These are phyloP conservation scores for Amanita rimosa DNA, from an alignment of 768 basidiomycete species.

Conservation along the genomic window DNA sequence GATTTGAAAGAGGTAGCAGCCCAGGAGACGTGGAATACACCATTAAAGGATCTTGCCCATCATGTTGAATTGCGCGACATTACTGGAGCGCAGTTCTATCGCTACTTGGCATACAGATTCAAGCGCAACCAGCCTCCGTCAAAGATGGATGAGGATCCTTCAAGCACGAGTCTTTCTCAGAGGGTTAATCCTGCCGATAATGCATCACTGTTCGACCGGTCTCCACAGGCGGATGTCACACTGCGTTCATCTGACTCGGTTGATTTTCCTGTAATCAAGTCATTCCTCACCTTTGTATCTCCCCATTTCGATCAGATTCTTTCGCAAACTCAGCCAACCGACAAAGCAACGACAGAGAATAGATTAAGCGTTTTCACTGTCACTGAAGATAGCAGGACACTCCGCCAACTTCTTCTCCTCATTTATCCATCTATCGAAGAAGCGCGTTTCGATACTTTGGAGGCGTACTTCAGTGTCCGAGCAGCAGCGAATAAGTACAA, in stretches of 20 bases:
- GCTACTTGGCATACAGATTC: not conserved
- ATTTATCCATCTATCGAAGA: conserved; percentile 1
- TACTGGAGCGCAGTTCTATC: not conserved
- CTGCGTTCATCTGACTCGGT: conserved; percentile 17
- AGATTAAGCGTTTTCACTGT: conserved; percentile 6
- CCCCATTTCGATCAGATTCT: conserved; percentile 21
- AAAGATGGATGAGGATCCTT: not conserved
- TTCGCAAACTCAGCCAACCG: conserved; percentile 10
- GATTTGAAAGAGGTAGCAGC: not conserved
- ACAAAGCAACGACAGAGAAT: conserved; percentile 1
- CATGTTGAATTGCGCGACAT: not conserved
- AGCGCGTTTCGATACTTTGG: not conserved
- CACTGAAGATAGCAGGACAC: conserved; percentile 7
- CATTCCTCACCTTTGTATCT: conserved; percentile 18
- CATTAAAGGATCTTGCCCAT: not conserved
- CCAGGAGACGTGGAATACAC: not conserved
- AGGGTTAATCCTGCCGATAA: conserved; percentile 9
- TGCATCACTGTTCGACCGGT: not conserved
- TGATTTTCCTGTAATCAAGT: conserved; percentile 18
- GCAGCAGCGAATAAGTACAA: conserved; percentile 1
- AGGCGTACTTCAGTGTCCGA: not conserved
- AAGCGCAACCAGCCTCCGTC: not conserved
- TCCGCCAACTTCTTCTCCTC: conserved; percentile 8
- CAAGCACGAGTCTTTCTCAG: too few relatives aligned
- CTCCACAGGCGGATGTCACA: conserved; percentile 13